Percentiles rank a stretch among this genome's conserved stretches.
Evolutionary conservation across 169 alveolate species (phyloP).

Genomic region (Plasmodium reichenowi): DNA sequence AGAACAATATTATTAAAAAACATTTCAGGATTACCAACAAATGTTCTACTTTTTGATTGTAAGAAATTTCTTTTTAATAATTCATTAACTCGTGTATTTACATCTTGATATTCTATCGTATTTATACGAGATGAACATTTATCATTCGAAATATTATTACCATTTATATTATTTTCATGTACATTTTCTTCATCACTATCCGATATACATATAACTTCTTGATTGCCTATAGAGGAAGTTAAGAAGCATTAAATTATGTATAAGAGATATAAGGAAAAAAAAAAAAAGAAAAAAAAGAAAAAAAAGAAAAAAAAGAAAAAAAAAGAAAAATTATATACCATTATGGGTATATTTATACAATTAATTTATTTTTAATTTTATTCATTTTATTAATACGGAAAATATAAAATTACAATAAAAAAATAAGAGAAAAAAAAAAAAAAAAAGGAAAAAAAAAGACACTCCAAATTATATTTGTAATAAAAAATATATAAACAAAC

Average conservation of each 20-base stretch:
- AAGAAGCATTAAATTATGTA: conserved; percentile 1
- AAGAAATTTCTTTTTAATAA: conserved; percentile 36
- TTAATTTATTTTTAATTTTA: not conserved
- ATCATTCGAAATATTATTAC: conserved; percentile 14
- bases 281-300: conserved; percentile 9
- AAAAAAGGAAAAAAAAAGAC: too few species aligned
- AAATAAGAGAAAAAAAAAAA: too few species aligned
- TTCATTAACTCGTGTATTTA: conserved; percentile 9
- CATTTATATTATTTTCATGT: not conserved
- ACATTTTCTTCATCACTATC: conserved; percentile 64
- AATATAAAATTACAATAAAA: not conserved
- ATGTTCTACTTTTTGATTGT: conserved; percentile 7
- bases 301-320: not conserved
- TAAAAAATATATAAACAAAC: too few species aligned
- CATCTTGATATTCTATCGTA: conserved; percentile 18
- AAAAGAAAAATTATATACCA: not conserved
- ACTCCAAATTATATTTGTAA: too few species aligned
- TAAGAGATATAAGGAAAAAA: conserved; percentile 1
- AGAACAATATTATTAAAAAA: conserved; percentile 43
- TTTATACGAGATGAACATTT: conserved; percentile 8
- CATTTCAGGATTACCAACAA: conserved; percentile 7
- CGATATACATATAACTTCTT: conserved; percentile 70
- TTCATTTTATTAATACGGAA: not conserved
- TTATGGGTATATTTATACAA: too few species aligned
- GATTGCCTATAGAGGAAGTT: conserved; percentile 14